These are phyloP conservation scores for Yamadazyma aaseri DNA, from an alignment of 1,139 yeast genomes.

Conservation along the genomic window DNA sequence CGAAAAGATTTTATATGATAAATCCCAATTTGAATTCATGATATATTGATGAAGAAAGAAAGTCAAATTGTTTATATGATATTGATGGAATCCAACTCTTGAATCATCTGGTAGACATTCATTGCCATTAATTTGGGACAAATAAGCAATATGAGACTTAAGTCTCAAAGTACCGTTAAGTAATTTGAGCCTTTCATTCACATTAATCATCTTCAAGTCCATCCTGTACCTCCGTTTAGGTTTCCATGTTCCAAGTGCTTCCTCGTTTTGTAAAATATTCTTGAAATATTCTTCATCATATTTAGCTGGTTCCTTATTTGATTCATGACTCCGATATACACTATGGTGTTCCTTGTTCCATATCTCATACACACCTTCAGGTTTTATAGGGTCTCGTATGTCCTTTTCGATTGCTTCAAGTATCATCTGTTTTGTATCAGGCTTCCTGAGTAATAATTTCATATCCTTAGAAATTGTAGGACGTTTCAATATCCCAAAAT, in stretches of 20 bases:
- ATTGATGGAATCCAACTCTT: conserved; percentile 14
- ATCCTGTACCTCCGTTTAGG: not conserved
- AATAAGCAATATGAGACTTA: conserved; percentile 5
- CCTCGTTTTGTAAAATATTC: not conserved
- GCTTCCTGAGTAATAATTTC: conserved; percentile 13
- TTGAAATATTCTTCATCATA: conserved; percentile 1
- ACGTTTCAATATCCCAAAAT: conserved; percentile 5
- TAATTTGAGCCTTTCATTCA: not conserved
- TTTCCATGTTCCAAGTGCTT: not conserved
- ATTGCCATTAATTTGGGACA: conserved; percentile 7
- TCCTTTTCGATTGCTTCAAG: conserved; percentile 17
- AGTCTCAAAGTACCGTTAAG: not conserved
- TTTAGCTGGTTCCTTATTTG: conserved; percentile 1
- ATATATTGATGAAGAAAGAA: conserved; percentile 38
- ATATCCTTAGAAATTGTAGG: conserved; percentile 10
- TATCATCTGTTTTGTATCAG: conserved; percentile 15
- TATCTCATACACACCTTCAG: conserved; percentile 32
- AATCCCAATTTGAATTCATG: conserved; percentile 49
- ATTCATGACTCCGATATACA: conserved; percentile 5
- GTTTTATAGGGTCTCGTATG: conserved; percentile 18
- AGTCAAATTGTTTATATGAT: conserved; percentile 32
- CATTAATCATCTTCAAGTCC: conserved; percentile 12
- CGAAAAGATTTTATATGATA: conserved; percentile 53
- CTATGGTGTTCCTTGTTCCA: conserved; percentile 13
- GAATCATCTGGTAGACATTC: conserved; percentile 7